phyloP scores from a whole-genome alignment of 2,329 filamentous ascomycete genomes.

The Aspergillus ustus region DNA sequence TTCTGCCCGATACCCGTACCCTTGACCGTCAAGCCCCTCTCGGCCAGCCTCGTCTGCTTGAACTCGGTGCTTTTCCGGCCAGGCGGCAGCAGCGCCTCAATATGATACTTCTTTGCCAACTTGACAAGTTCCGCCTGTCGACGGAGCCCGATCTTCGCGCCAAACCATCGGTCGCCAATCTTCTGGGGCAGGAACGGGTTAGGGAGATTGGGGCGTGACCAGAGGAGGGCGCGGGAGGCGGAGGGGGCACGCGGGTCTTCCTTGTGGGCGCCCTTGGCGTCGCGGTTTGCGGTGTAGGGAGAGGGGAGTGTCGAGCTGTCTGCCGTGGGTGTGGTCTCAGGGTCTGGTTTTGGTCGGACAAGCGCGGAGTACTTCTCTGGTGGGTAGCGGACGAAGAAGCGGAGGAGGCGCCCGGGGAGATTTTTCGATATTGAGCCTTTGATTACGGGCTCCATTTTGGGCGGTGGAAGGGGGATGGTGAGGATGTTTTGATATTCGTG shows the following conservation, averaged over 20 bases:
- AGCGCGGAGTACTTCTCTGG: constrained; percentile 59
- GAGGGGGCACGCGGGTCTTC: constrained; percentile 38
- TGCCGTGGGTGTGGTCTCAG: constrained; percentile 32
- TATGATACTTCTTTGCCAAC: constrained; percentile 75
- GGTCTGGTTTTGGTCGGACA: constrained; percentile 33
- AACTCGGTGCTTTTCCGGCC: constrained; percentile 75
- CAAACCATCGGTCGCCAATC: constrained; percentile 81
- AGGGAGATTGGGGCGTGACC: constrained; percentile 53
- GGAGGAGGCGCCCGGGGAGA: constrained; percentile 76
- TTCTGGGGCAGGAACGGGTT: constrained; percentile 85
- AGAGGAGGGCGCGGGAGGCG: constrained; percentile 39
- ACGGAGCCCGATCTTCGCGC: constrained; percentile 80
- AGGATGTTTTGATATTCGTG: not conserved
- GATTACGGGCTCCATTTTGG: constrained; percentile 22
- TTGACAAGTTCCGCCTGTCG: constrained; percentile 91
- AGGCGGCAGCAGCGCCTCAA: constrained; percentile 78
- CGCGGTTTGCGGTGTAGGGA: constrained; percentile 46
- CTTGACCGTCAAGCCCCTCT: constrained; percentile 82
- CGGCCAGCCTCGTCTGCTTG: constrained; percentile 69
- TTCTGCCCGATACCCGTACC: constrained; percentile 89
- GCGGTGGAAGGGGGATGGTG: not conserved
- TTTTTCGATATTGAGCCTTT: constrained; percentile 5
- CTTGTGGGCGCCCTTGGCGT: constrained; percentile 46
- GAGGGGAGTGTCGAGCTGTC: constrained; percentile 37
- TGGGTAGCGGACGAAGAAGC: constrained; percentile 90